These are phyloP conservation scores for Tephrocybe sp. DNA, from an alignment of 768 basidiomycete genomes.

Conservation along the genomic window DNA sequence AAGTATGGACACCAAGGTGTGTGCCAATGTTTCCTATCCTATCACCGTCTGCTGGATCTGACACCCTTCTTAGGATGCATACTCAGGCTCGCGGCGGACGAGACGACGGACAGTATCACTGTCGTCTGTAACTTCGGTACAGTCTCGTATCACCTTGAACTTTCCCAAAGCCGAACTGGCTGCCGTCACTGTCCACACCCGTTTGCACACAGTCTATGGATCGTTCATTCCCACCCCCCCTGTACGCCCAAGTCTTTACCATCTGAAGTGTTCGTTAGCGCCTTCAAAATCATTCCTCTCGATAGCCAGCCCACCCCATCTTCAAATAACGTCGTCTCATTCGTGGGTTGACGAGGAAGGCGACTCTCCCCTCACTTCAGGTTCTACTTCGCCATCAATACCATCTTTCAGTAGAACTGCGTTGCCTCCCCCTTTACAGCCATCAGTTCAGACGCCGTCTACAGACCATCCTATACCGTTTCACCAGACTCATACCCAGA, in stretches of 20 bases:
- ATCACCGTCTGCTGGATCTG: not conserved
- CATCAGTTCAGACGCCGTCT: not conserved
- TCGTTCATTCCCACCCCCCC: slow-evolving; percentile 22
- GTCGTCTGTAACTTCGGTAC: slow-evolving; percentile 14
- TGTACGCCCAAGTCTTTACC: slow-evolving; percentile 15
- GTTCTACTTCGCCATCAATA: slow-evolving; percentile 18
- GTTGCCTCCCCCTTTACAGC: slow-evolving; percentile 13
- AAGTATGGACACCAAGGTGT: slow-evolving; percentile 7
- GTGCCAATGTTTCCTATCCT: not conserved
- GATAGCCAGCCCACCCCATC: not conserved
- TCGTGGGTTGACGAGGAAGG: slow-evolving; percentile 16
- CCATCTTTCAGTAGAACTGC: slow-evolving; percentile 43
- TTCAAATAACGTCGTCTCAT: slow-evolving; percentile 3
- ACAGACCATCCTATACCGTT: not conserved
- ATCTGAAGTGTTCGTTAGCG: slow-evolving; percentile 5
- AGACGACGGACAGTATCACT: slow-evolving; percentile 20
- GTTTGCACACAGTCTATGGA: slow-evolving; percentile 16
- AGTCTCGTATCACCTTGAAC: slow-evolving; percentile 17
- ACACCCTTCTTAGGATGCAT: not conserved
- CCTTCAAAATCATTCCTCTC: slow-evolving; percentile 3
- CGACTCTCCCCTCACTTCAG: slow-evolving; percentile 20
- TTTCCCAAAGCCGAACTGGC: slow-evolving; percentile 10
- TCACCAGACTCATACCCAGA: slow-evolving; percentile 7
- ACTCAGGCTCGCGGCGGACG: slow-evolving; percentile 4
- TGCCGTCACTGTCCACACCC: slow-evolving; percentile 10